Base-by-base conservation (phyloP, 2,329 filamentous ascomycete genomes). In the Pyricularia sp. region DNA sequence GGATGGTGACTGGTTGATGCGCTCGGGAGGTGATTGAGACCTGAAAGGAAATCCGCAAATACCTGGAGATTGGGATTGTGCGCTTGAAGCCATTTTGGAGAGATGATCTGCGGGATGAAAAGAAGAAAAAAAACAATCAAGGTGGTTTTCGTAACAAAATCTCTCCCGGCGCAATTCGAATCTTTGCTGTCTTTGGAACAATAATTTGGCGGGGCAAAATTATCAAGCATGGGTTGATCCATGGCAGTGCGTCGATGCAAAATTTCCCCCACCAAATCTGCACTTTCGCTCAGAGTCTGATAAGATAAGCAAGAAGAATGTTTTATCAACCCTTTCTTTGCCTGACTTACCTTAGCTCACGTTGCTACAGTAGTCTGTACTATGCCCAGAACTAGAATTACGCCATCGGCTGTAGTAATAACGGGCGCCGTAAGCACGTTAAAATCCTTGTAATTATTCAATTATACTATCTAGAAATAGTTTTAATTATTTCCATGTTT, bases 61-160 rank as follows among this genome's bases (percentile, higher is more conserved):
- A 69, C 68, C 68, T 69, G 68, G 65, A 7, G 68, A 59, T 17
- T 65, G 65, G 11, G 58, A 25, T n/a, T n/a, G n/a, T 23, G 68
- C 66, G 26, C n/a, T 61, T 31, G 68, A 69, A 17, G 63, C 68
- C 68, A 69, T 69, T 11, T 65, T 65, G 14, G 36, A 61, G 11
- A 25, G 20, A 50, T 20, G 42, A 50, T 7, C 14, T 50, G 17
- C 42, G n/a, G 42, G n/a, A 20, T 50, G 42, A 20, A 14, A n/a
- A 50, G n/a, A n/a, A n/a, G n/a, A n/a, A n/a, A n/a, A n/a, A n/a
- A n/a, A n/a, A n/a, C n/a, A n/a, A 7, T 50, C 1, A 20, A 9
- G 17, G 20, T n/a, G 42, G 42, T 50, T 50, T 50, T n/a, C 20
- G 42, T 50, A n/a, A 4, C 42, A 50, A 50, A 50, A 50, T 50